Conservation (phyloP, 208 protist species). For the Trypanosoma lewisi region DNA sequence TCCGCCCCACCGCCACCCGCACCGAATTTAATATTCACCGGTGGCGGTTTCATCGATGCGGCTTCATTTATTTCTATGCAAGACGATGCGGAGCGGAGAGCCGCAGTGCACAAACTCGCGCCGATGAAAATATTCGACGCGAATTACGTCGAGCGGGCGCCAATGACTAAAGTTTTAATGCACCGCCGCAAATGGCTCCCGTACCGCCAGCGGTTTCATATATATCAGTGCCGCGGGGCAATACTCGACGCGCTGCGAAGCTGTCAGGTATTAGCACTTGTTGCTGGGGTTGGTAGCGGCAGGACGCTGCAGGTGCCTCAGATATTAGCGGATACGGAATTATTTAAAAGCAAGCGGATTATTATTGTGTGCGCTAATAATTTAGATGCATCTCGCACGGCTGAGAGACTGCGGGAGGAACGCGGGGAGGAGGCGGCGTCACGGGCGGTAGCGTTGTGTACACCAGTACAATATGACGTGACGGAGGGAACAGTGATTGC, state of each 20-base stretch:
- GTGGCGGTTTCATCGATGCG: conserved; percentile 26
- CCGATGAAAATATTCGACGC: conserved; percentile 63
- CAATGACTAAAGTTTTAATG: conserved; percentile 79
- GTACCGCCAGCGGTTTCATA: conserved; percentile 72
- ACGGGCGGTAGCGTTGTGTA: conserved; percentile 49
- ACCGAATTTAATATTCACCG: conserved; percentile 23
- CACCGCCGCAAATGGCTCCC: conserved; percentile 81
- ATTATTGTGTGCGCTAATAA: conserved; percentile 68
- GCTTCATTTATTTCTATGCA: conserved; percentile 20
- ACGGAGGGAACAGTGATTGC: conserved; percentile 54
- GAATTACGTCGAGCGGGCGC: conserved; percentile 36
- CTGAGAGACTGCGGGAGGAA: conserved; percentile 76
- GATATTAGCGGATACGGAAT: conserved; percentile 82
- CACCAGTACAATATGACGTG: conserved; percentile 40
- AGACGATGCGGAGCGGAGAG: conserved; percentile 8
- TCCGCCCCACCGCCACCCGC: conserved; percentile 17
- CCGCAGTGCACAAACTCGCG: conserved; percentile 45
- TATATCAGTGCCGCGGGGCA: conserved; percentile 72
- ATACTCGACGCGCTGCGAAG: conserved; percentile 71
- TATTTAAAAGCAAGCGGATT: conserved; percentile 70
- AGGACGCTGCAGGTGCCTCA: conserved; percentile 76
- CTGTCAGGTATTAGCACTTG: conserved; percentile 55
- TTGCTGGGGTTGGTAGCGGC: conserved; percentile 56
- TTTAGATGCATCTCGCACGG: conserved; percentile 54
- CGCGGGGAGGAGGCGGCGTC: conserved; percentile 67